Evolutionary conservation across 306 rosid genomes (phyloP).

Genomic region (Fragaria ananassa): DNA sequence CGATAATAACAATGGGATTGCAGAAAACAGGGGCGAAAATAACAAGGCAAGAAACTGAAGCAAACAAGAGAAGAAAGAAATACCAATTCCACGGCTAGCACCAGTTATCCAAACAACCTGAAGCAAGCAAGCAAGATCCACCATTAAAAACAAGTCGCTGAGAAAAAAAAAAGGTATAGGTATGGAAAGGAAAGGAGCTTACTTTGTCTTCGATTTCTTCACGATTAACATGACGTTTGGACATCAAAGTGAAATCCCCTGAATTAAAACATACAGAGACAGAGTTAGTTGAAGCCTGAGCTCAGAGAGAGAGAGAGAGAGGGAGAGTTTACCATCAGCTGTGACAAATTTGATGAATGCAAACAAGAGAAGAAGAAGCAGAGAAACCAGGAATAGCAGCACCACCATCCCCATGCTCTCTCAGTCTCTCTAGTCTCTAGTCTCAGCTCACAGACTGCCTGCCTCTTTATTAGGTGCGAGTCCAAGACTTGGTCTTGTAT

Average conservation of each 20-base stretch:
- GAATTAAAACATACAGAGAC: background rate
- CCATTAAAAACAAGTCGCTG: background rate
- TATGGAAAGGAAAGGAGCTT: background rate
- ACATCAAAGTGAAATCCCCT: slow-evolving; percentile 88
- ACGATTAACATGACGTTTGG: slow-evolving; percentile 58
- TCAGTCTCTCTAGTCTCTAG: background rate
- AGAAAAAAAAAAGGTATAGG: background rate
- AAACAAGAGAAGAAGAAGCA: slow-evolving; percentile 25
- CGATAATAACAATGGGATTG: slow-evolving; percentile 5
- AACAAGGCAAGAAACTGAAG: background rate
- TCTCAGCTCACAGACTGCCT: background rate
- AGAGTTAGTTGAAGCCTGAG: background rate
- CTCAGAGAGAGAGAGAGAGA: too few species aligned
- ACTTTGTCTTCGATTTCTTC: slow-evolving; percentile 79
- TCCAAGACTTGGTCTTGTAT: background rate
- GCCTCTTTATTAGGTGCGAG: background rate
- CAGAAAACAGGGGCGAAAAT: background rate
- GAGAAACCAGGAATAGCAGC: slow-evolving; percentile 22
- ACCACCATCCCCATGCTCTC: slow-evolving; percentile 12
- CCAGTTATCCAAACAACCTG: slow-evolving; percentile 97
- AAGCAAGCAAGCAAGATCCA: slow-evolving; percentile 22
- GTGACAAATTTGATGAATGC: slow-evolving; percentile 50
- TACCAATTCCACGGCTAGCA: slow-evolving; percentile 98
- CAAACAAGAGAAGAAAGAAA: background rate
- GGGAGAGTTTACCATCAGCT: slow-evolving; percentile 51